Evolutionary conservation across 1,284 basidiomycete species (phyloP), one percentile per base, ranked within the genome.

Genomic region (Malassezia dermatis): DNA sequence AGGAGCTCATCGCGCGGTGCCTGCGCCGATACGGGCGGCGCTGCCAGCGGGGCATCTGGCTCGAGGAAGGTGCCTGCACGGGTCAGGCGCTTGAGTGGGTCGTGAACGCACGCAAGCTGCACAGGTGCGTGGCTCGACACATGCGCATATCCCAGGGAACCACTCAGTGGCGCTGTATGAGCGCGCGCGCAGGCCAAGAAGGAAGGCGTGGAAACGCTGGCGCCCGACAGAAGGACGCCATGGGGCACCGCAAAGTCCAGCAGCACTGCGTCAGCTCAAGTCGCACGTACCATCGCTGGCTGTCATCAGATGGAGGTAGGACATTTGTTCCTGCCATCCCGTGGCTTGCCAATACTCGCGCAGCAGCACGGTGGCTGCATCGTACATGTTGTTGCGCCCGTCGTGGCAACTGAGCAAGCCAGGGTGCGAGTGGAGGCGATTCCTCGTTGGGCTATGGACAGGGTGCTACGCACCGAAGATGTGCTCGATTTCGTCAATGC

Each of bases 271-370:
- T 48, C 13, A 39, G 31, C 26, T 15, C 28, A 19, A 24, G 15
- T 8, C 6, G 24, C n/a, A 35, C 48, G 8, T 24, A 50, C 39
- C 40, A 44, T 52, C 31, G 32, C 49, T 46, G 32, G 88, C 86
- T 39, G 88, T 81, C 5, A 89, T 95, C 32, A 96, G 74, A 66
- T 93, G 88, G 5, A 86, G 84, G 71, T 90, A 95, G 7, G 91
- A 80, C 71, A 91, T 91, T 76, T 95, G 89, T 75, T 93, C 88
- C 70, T 91, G 91, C 91, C 91, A 96, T 59, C 87, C 87, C 39
- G 89, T 94, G 12, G 84, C 84, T 61, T 82, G 81, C 78, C 90
- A 90, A 77, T 94, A 95, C 73, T 81, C 85, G 61, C 86, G 83
- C 41, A 95, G 79, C 48, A 95, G 85, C 77, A 90, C 88, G 11